A percentile compares a stretch with the other conserved stretches of the same genome.
Evolutionary conservation across 805 yeast species (phyloP).

Genomic region (Lachancea fermentati): DNA sequence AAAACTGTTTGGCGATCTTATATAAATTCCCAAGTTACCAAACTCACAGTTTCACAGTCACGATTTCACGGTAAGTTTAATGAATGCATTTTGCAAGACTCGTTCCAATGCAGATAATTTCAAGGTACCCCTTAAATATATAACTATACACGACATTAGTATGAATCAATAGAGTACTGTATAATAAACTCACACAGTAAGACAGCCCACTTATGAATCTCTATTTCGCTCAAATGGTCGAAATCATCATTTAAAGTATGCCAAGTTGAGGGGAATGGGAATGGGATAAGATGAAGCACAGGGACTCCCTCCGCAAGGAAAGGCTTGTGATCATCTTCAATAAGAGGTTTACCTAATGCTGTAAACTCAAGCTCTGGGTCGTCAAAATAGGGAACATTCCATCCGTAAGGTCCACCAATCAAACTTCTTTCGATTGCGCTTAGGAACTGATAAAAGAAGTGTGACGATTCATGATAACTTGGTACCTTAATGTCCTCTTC

Average conservation of each 20-base stretch:
- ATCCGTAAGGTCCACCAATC: neutral
- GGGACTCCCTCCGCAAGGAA: slow-evolving; percentile 43
- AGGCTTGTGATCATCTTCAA: slow-evolving; percentile 52
- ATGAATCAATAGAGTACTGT: too few relatives aligned
- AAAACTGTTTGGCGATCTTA: neutral
- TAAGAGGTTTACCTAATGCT: slow-evolving; percentile 9
- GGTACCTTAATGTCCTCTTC: slow-evolving; percentile 22
- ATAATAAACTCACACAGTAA: slow-evolving; percentile 37
- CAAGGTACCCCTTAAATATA: neutral
- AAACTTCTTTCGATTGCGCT: slow-evolving; percentile 14
- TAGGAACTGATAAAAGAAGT: slow-evolving; percentile 35
- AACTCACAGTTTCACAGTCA: too few relatives aligned
- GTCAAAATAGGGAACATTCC: slow-evolving; percentile 6
- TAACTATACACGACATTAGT: neutral
- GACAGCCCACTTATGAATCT: slow-evolving; percentile 43
- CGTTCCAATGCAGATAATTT: neutral
- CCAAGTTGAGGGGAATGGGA: slow-evolving; percentile 47
- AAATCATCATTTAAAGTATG: slow-evolving; percentile 47
- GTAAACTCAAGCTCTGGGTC: slow-evolving; percentile 13
- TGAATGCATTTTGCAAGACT: too few relatives aligned
- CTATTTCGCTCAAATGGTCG: slow-evolving; percentile 33
- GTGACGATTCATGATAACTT: slow-evolving; percentile 42
- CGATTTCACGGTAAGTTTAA: too few relatives aligned
- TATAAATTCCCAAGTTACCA: too few relatives aligned
- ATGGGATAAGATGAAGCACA: slow-evolving; percentile 49